phyloP scores from a whole-genome alignment of 1,284 basidiomycete genomes.

The Pascua sp. region DNA sequence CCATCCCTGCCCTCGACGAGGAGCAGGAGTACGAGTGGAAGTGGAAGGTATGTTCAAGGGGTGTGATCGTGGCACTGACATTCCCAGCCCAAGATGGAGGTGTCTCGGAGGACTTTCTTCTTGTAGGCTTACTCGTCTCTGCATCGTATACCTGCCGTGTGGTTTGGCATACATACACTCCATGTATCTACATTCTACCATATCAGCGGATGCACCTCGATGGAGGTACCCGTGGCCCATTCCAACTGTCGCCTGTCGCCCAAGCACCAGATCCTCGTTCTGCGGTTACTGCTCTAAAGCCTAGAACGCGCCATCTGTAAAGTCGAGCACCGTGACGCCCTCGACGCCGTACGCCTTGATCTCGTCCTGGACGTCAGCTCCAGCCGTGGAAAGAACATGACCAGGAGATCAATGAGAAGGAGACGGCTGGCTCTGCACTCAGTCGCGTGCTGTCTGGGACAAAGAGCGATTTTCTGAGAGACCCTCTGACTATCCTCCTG shows the following conservation, averaged over 20 bases:
- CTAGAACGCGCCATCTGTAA: conserved; percentile 23
- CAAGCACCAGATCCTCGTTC: too few species aligned
- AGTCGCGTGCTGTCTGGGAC: too few species aligned
- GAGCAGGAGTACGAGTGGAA: conserved; percentile 53
- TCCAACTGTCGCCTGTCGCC: too few species aligned
- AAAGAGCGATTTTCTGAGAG: too few species aligned
- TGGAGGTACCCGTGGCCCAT: too few species aligned
- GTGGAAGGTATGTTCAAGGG: conserved; percentile 46
- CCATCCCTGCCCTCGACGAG: conserved; percentile 47
- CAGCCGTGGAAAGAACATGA: not conserved
- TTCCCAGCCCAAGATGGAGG: conserved; percentile 51
- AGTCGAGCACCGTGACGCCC: conserved; percentile 38
- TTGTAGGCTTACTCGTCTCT: conserved; percentile 27
- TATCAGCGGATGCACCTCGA: too few species aligned
- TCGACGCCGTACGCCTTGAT: conserved; percentile 16
- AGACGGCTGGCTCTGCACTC: too few species aligned
- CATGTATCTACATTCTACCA: not conserved
- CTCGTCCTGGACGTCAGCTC: conserved; percentile 9
- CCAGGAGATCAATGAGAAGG: not conserved
- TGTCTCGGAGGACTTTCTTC: conserved; percentile 51
- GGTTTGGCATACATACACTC: not conserved
- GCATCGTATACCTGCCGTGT: conserved; percentile 1
- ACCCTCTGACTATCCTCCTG: too few species aligned
- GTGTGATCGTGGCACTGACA: conserved; percentile 1
- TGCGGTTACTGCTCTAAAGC: too few species aligned